Evolutionary conservation across 2,329 filamentous ascomycete genomes (phyloP).

Genomic region (Aphanoascus verrucosus): DNA sequence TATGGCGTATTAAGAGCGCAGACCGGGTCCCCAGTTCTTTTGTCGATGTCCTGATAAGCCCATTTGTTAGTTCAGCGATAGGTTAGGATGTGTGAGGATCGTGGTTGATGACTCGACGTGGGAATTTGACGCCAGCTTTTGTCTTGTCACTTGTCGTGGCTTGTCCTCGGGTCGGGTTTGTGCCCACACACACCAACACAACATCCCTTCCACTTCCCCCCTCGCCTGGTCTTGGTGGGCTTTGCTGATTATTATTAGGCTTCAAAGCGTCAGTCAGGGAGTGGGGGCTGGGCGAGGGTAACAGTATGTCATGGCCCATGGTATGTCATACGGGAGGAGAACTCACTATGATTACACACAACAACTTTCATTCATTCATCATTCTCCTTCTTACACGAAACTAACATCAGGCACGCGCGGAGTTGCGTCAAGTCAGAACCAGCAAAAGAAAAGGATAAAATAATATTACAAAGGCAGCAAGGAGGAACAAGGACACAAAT

Average conservation of each 20-base stretch:
- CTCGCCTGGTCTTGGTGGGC: background rate
- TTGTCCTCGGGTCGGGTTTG: no score
- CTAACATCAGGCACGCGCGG: no score
- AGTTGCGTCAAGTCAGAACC: no score
- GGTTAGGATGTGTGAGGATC: background rate
- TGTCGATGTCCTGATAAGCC: background rate
- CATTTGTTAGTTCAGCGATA: slow-evolving; percentile 7
- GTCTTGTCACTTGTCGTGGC: background rate
- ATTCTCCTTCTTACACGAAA: no score
- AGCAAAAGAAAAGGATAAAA: no score
- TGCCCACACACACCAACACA: background rate
- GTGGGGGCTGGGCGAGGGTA: no score
- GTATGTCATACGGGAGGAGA: no score
- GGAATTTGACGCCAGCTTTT: background rate
- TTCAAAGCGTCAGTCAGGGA: background rate
- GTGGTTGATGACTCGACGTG: background rate
- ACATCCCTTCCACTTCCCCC: background rate
- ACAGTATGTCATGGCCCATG: no score
- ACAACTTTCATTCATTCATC: no score
- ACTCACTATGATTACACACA: no score
- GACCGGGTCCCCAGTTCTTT: background rate
- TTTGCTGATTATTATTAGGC: background rate
- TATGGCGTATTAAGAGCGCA: background rate
- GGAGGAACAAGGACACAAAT: no score
- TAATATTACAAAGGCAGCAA: no score